A percentile compares a stretch with the other conserved stretches of the same genome.
Evolutionary conservation across 202 grass and related monocot genomes (phyloP).

Genomic region (Carex arenaria): DNA sequence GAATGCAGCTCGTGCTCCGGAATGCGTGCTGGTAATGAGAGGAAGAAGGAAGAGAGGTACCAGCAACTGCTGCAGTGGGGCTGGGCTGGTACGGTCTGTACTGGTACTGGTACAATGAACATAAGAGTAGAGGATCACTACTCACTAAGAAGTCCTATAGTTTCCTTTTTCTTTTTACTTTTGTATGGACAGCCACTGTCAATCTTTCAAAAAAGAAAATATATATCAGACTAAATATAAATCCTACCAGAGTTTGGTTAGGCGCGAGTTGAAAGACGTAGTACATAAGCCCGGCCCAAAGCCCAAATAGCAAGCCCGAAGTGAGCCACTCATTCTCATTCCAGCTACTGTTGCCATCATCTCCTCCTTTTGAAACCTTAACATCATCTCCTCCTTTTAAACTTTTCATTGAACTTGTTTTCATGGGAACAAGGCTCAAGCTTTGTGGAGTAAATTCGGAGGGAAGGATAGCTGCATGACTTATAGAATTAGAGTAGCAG

Average conservation of each 20-base stretch:
- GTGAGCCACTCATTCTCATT: slow-evolving; percentile 53
- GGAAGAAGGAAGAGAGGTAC: no score
- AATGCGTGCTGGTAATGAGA: no score
- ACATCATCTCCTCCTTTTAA: neutral
- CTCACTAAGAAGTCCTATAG: no score
- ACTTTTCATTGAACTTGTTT: neutral
- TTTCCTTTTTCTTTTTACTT: neutral
- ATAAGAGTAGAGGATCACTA: no score
- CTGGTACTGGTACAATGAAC: no score
- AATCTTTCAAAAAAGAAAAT: no score
- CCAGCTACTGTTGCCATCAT: neutral
- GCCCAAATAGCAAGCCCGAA: slow-evolving; percentile 62
- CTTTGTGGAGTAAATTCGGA: neutral
- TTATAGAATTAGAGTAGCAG: neutral
- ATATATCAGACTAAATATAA: neutral
- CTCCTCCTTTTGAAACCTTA: neutral
- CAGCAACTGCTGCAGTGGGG: no score
- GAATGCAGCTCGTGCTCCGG: no score
- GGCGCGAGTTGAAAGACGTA: slow-evolving; percentile 77
- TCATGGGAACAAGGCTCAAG: neutral
- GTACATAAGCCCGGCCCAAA: slow-evolving; percentile 82
- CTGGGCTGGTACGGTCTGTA: no score
- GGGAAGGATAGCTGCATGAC: neutral
- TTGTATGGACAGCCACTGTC: no score
- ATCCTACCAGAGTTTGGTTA: slow-evolving; percentile 74